Base-by-base conservation (phyloP, 2,329 filamentous ascomycete genomes). In the Arthrobotrys entomopaga region DNA sequence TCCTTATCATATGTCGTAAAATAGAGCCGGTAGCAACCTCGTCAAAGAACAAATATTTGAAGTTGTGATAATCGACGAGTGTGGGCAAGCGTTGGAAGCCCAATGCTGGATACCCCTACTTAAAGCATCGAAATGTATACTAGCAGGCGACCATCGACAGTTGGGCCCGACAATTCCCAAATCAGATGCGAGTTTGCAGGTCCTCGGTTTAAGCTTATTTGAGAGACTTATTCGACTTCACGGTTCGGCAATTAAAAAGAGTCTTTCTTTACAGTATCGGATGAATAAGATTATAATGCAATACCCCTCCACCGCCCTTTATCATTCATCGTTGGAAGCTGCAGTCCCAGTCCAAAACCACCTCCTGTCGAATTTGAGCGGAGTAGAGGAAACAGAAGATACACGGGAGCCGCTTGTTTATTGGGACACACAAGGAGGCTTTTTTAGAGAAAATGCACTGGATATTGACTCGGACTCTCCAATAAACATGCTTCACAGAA, bases 251-350 rank as follows among this genome's bases (percentile, higher is more conserved):
- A 93, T 99, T 83, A 98, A 98, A 83, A 86, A 91, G 59, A 97
- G 98, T 91, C 87, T 99, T 22, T 98, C 92, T 2, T 96, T 91
- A 3, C 95, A 99, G 82, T 99, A 99, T 81, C 92, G 95, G 42
- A 99, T 99, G 95, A 93, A 99, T 80, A 90, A 96, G 79, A 88
- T 85, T 63, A 98, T 99, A 79, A 98, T 98, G 93, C 86, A 88
- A 5, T 99, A 97, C 79, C 94, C 95, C 0, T 97, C 94, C 0
- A 87, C 91, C 75, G 89, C 94, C 80, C 85, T 98, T 10, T 99
- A 99, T 82, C 91, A 92, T 74, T 87, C 87, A 1, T 89, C 90
- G 78, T 86, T 99, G 0, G 83, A 93, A 1, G 94, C 95, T 0
- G 93, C 91, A 0, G 91, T 94, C 3, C 84, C 85, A 0, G 95